These are phyloP conservation scores for Plicaturopsis crispa DNA, from an alignment of 768 basidiomycete species.

Conservation along the genomic window DNA sequence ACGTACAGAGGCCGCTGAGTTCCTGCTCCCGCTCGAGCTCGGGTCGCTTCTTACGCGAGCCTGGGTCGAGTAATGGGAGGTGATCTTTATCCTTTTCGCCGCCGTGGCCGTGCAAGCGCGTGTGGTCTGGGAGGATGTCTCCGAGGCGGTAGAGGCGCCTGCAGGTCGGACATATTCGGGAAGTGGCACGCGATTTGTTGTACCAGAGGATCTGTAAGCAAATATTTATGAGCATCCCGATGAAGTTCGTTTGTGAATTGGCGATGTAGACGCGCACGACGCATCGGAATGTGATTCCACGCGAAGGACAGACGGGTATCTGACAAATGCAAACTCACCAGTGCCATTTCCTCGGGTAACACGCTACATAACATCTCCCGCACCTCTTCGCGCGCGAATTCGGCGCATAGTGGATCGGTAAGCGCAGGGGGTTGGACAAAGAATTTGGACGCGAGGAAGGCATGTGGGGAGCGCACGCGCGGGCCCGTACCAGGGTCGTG, in stretches of 20 bases:
- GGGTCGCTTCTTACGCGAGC: slow-evolving; percentile 16
- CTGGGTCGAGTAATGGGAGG: slow-evolving; percentile 21
- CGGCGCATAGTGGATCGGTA: slow-evolving; percentile 63
- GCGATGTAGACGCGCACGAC: no score
- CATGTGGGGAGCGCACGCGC: slow-evolving; percentile 58
- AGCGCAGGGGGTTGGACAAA: slow-evolving; percentile 61
- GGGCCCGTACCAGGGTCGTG: slow-evolving; percentile 76
- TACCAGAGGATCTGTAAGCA: slow-evolving; percentile 68
- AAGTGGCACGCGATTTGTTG: slow-evolving; percentile 67
- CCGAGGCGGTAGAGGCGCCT: slow-evolving; percentile 65
- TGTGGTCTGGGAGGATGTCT: slow-evolving; percentile 49
- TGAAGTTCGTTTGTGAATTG: no score
- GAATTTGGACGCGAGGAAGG: slow-evolving; percentile 54
- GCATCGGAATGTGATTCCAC: no score
- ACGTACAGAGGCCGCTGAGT: slow-evolving; percentile 73
- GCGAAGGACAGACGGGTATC: neutral
- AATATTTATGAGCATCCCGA: no score
- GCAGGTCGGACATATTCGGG: slow-evolving; percentile 75
- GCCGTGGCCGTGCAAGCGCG: no score
- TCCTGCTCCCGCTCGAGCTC: slow-evolving; percentile 52
- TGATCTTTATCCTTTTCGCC: no score
- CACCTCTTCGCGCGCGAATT: slow-evolving; percentile 72
- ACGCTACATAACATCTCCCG: slow-evolving; percentile 64
- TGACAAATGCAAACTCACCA: slow-evolving; percentile 37
- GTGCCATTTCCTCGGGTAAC: slow-evolving; percentile 63